Evolutionary conservation across 108 stramenopile genomes (phyloP), one percentile per base, ranked within the genome.

Genomic region (Cyclotella atomus): DNA sequence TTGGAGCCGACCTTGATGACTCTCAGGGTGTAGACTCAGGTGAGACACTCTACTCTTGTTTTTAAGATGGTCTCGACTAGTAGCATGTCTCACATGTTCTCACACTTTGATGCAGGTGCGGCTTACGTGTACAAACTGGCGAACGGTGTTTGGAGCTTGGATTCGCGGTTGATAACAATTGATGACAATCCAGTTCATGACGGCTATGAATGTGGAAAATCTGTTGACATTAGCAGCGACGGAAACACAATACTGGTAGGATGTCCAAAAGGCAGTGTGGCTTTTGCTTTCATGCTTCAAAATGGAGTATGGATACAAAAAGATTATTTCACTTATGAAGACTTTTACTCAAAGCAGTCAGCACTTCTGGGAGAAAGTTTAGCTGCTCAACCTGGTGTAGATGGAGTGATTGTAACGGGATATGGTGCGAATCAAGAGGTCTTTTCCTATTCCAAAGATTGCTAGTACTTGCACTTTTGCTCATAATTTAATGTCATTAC

Each of bases 1-100:
- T 76, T 0, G 76, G 76, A 7, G 76, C 76, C 21, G 76, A 76
- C 20, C 65, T 68, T 28, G 68, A 76, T 45, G 68, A 62, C 28
- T 56, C 60, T 0, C 61, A 68, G 25, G 76, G 76, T 17, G 61
- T 47, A 23, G 76, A 69, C 41, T 62, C 68, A 25, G 60, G 74
- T 49, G 30, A 16, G 47, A n/a, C 38, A 12, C 12, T 41, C 38
- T 41, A 41, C 12, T 41, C 12, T 41, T 41, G 38, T 41, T 12
- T 41, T 41, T 41, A n/a, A n/a, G n/a, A n/a, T n/a, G n/a, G n/a
- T n/a, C n/a, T n/a, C n/a, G n/a, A n/a, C n/a, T n/a, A n/a, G n/a
- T n/a, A n/a, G n/a, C n/a, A n/a, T n/a, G n/a, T n/a, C n/a, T n/a
- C n/a, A n/a, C n/a, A n/a, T n/a, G n/a, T n/a, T n/a, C n/a, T n/a